phyloP scores from a whole-genome alignment of 345 rosid genomes.

The Sisymbrium altissimum region DNA sequence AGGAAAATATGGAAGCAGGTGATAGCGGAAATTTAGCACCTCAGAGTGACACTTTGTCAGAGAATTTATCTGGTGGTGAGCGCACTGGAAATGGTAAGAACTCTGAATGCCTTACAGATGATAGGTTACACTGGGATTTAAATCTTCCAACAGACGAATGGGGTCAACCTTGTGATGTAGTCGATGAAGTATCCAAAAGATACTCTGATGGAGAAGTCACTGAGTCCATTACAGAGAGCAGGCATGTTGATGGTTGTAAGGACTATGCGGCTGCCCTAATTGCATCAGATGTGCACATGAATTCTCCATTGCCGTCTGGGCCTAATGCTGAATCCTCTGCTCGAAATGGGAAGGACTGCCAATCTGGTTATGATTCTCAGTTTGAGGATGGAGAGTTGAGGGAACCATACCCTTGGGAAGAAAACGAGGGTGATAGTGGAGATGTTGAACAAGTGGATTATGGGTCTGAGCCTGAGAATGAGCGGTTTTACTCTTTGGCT shows the following conservation, averaged over 20 bases:
- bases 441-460: constrained; percentile 55
- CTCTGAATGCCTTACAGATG: constrained; percentile 22
- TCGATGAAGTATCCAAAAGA: constrained; percentile 17
- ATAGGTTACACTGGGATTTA: constrained; percentile 48
- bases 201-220: constrained; percentile 19
- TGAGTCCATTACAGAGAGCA: too few species aligned
- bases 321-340: constrained; percentile 7
- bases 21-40: constrained; percentile 31
- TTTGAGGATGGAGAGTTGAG: constrained; percentile 77
- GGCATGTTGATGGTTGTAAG: background rate
- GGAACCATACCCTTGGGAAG: constrained; percentile 53
- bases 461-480: constrained; percentile 53
- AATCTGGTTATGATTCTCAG: constrained; percentile 67
- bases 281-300: constrained; percentile 26
- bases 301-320: background rate
- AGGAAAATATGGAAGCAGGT: background rate
- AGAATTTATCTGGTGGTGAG: constrained; percentile 13
- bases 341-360: constrained; percentile 31
- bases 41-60: constrained; percentile 19
- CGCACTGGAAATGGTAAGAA: constrained; percentile 8
- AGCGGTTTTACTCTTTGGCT: constrained; percentile 27
- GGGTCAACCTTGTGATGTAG: constrained; percentile 40
- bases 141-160: constrained; percentile 52
- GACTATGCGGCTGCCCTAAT: background rate
- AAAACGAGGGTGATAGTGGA: constrained; percentile 30